phyloP scores from a whole-genome alignment of 805 yeast genomes.

The Zygoascus flipseniorum region DNA sequence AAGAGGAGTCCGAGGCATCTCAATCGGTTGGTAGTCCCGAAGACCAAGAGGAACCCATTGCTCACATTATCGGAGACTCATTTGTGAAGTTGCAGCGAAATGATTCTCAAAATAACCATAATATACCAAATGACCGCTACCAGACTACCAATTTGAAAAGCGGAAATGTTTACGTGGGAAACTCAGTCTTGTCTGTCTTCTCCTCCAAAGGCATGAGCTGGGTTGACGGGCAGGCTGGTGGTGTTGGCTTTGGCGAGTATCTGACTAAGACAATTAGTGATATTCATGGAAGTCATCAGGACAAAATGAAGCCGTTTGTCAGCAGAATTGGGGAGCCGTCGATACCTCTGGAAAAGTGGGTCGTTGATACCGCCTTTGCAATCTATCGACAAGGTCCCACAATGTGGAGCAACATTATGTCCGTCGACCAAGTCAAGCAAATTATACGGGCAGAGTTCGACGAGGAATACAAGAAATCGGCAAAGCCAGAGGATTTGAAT shows the following conservation, averaged over 20 bases:
- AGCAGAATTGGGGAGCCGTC: constrained; percentile 1
- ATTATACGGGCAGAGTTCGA: constrained; percentile 6
- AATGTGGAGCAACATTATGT: constrained; percentile 4
- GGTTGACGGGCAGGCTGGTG: constrained; percentile 26
- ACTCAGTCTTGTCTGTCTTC: not conserved
- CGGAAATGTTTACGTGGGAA: not conserved
- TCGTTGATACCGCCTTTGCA: not conserved
- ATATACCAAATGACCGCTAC: not conserved
- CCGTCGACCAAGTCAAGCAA: constrained; percentile 5
- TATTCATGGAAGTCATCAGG: constrained; percentile 4
- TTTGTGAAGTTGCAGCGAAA: not conserved
- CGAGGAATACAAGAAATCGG: not conserved
- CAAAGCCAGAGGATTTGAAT: constrained; percentile 4
- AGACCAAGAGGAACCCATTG: not conserved
- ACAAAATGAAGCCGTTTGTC: constrained; percentile 5
- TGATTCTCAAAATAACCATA: not conserved
- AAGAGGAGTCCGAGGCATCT: constrained; percentile 4
- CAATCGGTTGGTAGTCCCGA: not conserved
- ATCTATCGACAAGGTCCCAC: constrained; percentile 3
- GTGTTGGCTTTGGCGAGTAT: constrained; percentile 4
- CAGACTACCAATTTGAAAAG: not conserved
- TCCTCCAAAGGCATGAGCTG: constrained; percentile 34
- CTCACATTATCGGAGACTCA: not conserved
- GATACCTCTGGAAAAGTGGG: not conserved
- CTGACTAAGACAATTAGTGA: constrained; percentile 6